Conservation (phyloP, 495 filamentous ascomycete genomes). For the Jackrogersella minutella region DNA sequence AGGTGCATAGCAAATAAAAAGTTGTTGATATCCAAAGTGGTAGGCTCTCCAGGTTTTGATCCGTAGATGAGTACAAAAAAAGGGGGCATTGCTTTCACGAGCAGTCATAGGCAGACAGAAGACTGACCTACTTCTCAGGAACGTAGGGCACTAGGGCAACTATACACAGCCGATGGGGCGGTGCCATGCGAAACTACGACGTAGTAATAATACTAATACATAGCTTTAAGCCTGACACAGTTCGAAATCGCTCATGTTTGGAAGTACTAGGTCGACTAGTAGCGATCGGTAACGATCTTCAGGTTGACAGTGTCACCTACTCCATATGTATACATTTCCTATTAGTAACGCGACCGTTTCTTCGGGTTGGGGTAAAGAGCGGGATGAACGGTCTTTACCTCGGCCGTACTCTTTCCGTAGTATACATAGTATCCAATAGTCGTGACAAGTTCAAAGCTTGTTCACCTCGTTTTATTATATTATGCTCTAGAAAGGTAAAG, state of each 20-base stretch:
- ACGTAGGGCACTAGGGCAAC: neutral
- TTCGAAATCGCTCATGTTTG: slow-evolving; percentile 28
- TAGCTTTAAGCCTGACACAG: too few species aligned
- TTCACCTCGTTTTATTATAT: slow-evolving; percentile 14
- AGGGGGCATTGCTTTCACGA: slow-evolving; percentile 1
- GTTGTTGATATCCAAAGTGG: slow-evolving; percentile 4
- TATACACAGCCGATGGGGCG: slow-evolving; percentile 27
- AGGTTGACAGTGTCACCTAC: slow-evolving; percentile 41
- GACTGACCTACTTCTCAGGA: neutral
- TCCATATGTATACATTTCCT: slow-evolving; percentile 23
- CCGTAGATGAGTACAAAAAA: neutral
- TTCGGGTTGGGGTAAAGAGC: slow-evolving; percentile 36
- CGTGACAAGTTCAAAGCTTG: slow-evolving; percentile 4
- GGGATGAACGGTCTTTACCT: slow-evolving; percentile 40
- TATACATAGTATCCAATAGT: slow-evolving; percentile 23
- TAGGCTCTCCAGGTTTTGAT: neutral
- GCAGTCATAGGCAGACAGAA: neutral
- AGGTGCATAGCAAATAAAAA: neutral
- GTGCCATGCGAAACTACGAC: slow-evolving; percentile 28
- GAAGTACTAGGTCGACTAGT: neutral
- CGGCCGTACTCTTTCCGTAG: slow-evolving; percentile 31
- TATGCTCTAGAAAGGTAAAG: slow-evolving; percentile 12
- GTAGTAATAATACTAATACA: slow-evolving; percentile 14
- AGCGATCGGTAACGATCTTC: slow-evolving; percentile 25
- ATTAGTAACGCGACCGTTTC: slow-evolving; percentile 31